phyloP scores from a whole-genome alignment of 768 basidiomycete species.

The Suillus occidentalis region DNA sequence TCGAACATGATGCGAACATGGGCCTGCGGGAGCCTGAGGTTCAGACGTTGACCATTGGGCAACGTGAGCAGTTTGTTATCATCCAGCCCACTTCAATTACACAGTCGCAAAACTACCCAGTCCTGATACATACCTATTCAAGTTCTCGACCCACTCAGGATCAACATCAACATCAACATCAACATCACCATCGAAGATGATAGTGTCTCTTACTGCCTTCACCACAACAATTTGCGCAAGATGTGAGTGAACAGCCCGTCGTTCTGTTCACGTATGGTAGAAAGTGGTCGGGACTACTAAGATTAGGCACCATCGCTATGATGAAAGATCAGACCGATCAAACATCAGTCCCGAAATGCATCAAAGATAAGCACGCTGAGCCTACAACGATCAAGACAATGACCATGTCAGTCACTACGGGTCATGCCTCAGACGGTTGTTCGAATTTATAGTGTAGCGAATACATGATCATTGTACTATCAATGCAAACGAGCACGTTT shows the following conservation, averaged over 20 bases:
- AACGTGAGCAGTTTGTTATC: conserved; percentile 97
- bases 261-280: conserved; percentile 98
- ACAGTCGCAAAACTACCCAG: background rate
- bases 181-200: conserved; percentile 98
- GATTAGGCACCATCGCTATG: too few species aligned
- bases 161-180: too few species aligned
- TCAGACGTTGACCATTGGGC: conserved; percentile 97
- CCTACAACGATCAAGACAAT: too few species aligned
- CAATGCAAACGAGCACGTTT: too few species aligned
- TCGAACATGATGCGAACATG: conserved; percentile 99
- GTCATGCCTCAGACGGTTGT: too few species aligned
- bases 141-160: conserved; percentile 99
- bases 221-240: conserved; percentile 95
- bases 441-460: too few species aligned
- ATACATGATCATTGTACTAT: too few species aligned
- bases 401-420: too few species aligned
- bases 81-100: conserved; percentile 78
- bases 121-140: conserved; percentile 77
- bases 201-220: conserved; percentile 96
- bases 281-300: conserved; percentile 22
- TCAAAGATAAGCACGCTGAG: too few species aligned
- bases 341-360: too few species aligned
- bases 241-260: conserved; percentile 98
- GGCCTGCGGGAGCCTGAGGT: conserved; percentile 62
- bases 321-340: too few species aligned